phyloP scores from a whole-genome alignment of 805 yeast genomes.

The Candida peoriensis region DNA sequence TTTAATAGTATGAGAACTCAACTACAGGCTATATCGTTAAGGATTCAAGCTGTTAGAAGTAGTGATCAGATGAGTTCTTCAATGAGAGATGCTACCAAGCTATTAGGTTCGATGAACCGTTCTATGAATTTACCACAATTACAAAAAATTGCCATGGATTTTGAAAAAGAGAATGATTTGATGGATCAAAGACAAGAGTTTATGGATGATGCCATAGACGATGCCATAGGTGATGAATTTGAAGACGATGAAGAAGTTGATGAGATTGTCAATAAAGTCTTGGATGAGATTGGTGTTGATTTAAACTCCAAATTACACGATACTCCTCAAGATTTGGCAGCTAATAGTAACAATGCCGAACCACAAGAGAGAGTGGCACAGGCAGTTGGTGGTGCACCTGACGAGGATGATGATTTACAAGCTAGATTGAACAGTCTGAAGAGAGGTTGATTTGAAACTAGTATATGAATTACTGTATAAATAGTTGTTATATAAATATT shows the following conservation, averaged over 20 bases:
- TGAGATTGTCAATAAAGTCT: constrained; percentile 83
- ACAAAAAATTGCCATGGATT: constrained; percentile 88
- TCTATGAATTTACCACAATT: constrained; percentile 88
- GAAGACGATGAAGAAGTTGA: constrained; percentile 87
- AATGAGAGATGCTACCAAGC: constrained; percentile 88
- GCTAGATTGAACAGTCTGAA: constrained; percentile 83
- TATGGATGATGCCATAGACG: constrained; percentile 98
- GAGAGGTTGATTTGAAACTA: constrained; percentile 29
- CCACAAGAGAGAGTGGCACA: constrained; percentile 44
- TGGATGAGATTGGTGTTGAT: constrained; percentile 95
- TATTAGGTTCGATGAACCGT: constrained; percentile 82
- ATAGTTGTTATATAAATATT: too few species aligned
- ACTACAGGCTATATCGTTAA: constrained; percentile 85
- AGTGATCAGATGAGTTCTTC: constrained; percentile 94
- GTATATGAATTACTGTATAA: not conserved
- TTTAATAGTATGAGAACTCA: constrained; percentile 93
- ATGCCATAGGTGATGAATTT: constrained; percentile 88
- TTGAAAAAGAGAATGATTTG: constrained; percentile 87
- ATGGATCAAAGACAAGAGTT: constrained; percentile 99
- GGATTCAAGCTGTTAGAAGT: constrained; percentile 87
- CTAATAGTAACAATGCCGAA: constrained; percentile 10
- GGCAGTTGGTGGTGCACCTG: constrained; percentile 40
- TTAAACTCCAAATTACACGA: constrained; percentile 45
- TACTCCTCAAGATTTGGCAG: constrained; percentile 37
- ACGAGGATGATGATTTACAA: constrained; percentile 78